A percentile compares a stretch with the other conserved stretches of the same genome.
Conservation (phyloP, 352 stramenopile genomes). For the Globisporangium nagaii region DNA sequence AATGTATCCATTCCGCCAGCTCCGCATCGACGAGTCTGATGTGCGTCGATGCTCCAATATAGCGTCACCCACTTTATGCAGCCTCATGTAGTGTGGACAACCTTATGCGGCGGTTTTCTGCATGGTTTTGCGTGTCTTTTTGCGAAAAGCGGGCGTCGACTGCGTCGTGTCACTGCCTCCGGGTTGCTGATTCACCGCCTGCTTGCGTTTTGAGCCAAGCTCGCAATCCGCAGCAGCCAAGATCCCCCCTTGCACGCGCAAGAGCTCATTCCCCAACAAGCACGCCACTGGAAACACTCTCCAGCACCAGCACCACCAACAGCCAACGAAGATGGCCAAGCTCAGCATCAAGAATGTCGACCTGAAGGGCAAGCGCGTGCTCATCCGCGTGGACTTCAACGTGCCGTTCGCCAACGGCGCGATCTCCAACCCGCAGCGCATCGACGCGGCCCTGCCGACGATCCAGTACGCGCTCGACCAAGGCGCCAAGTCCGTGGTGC, state of each 20-base stretch:
- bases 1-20: too few species aligned
- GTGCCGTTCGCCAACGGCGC: constrained; percentile 96
- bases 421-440: constrained; percentile 98
- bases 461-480: constrained; percentile 97
- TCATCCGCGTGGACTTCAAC: constrained; percentile 99
- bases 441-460: constrained; percentile 95
- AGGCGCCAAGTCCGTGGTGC: constrained; percentile 96
- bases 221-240: background rate
- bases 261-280: constrained; percentile 29
- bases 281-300: too few species aligned
- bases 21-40: too few species aligned
- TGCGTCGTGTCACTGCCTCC: constrained; percentile 12
- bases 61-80: too few species aligned
- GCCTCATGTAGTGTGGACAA: too few species aligned
- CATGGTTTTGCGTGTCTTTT: too few species aligned
- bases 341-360: constrained; percentile 91
- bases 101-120: too few species aligned
- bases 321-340: constrained; percentile 56
- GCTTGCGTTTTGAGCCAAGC: constrained; percentile 4
- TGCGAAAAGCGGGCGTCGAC: constrained; percentile 1
- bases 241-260: background rate
- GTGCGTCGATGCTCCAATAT: too few species aligned
- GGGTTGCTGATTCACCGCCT: too few species aligned
- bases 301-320: constrained; percentile 8
- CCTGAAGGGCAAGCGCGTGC: constrained; percentile 96